Percentiles rank a stretch among this genome's conserved stretches.
Evolutionary conservation across 768 basidiomycete species (phyloP).

Genomic region (Cytidiella melzeri): DNA sequence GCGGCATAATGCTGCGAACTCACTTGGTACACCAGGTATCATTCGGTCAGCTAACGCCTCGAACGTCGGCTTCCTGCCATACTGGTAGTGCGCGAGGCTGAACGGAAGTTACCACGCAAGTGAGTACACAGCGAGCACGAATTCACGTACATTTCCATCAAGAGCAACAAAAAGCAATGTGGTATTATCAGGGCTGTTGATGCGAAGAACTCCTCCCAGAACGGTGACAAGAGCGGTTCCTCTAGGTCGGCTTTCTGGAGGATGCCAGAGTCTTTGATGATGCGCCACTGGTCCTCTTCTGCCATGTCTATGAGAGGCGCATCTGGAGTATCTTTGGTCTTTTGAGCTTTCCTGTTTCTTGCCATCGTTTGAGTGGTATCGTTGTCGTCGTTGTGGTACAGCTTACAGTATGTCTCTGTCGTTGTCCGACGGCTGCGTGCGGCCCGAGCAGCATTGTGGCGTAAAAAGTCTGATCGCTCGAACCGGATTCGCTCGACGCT

Average conservation of each 20-base stretch:
- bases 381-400: too few species aligned
- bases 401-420: too few species aligned
- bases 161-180: slow-evolving; percentile 62
- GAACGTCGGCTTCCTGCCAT: slow-evolving; percentile 52
- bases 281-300: slow-evolving; percentile 74
- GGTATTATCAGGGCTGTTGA: slow-evolving; percentile 63
- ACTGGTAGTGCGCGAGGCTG: slow-evolving; percentile 77
- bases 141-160: slow-evolving; percentile 86
- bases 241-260: slow-evolving; percentile 15
- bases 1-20: too few species aligned
- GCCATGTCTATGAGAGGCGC: slow-evolving; percentile 40
- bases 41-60: slow-evolving; percentile 49
- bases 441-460: not conserved
- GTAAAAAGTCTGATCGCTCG: too few species aligned
- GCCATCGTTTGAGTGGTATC: too few species aligned
- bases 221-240: slow-evolving; percentile 23
- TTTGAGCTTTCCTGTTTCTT: slow-evolving; percentile 15
- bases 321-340: not conserved
- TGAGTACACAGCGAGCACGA: not conserved
- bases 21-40: slow-evolving; percentile 70
- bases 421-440: too few species aligned
- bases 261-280: slow-evolving; percentile 59
- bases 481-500: too few species aligned
- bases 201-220: slow-evolving; percentile 68
- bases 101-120: not conserved